Base-by-base conservation (phyloP, 2,329 filamentous ascomycete genomes). In the Epichloe glyceriae region DNA sequence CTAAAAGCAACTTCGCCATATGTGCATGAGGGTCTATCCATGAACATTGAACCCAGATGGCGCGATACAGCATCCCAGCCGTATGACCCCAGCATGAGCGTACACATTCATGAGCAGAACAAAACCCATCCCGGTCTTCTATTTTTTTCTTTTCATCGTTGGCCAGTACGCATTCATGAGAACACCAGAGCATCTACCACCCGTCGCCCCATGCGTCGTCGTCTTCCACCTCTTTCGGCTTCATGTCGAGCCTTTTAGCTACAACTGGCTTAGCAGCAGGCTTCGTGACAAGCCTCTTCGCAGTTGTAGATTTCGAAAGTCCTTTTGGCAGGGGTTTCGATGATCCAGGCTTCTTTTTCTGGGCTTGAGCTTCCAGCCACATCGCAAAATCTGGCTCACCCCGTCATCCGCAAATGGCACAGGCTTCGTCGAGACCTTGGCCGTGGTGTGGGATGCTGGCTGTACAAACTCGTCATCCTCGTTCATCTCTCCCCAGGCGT, bases 341-440 rank as follows among this genome's bases (percentile, higher is more conserved):
- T 52, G 66, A 60, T 1, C 64, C 63, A 11, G 75, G 75, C 70
- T 94, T 96, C 55, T 95, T 96, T 55, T 85, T 79, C 55, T 83
- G 77, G 5, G 85, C 81, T 64, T 96, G 88, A 12, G 90, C 89
- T 12, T 88, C 89, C 20, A 97, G 68, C 90, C 93, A 97, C 5
- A 89, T 90, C 5, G 89, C 91, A 67, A 98, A 97, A 65, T 97
- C 93, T 0, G 91, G 91, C 65, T 98, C 52, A 22, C 40, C 46
- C 37, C 91, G 26, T 86, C 82, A 58, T 95, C 89, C 53, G 91
- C 87, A 56, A 85, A 91, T 0, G 83, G 75, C 6, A 75, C 69
- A 33, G 67, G 60, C 5, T 63, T 64, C 7, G 60, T 60, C 15
- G 69, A 58, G 33, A 72, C 60, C 46, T 64, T 63, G 2, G 52